phyloP scores from a whole-genome alignment of 225 moss, liverwort and hornwort genomes.

The Physcomitrellopsis africana region DNA sequence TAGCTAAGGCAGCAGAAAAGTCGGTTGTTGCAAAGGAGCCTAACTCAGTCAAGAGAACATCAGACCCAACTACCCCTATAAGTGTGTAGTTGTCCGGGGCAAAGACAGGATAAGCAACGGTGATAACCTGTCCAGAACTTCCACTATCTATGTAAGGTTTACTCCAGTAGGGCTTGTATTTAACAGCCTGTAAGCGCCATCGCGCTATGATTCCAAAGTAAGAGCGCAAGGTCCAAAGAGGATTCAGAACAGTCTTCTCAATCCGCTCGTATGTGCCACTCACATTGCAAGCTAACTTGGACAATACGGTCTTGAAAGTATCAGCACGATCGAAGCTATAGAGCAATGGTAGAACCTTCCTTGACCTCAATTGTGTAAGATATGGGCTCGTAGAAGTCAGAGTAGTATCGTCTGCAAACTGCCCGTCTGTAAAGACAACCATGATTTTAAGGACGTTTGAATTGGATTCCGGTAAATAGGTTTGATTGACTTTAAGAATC shows the following conservation, averaged over 20 bases:
- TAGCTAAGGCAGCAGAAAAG: conserved; percentile 30
- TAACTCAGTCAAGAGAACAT: conserved; percentile 46
- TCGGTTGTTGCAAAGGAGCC: conserved; percentile 18
- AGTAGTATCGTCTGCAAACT: conserved; percentile 26
- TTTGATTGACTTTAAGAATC: conserved; percentile 31
- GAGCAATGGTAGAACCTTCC: conserved; percentile 23
- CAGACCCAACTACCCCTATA: conserved; percentile 51
- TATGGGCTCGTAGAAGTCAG: neutral
- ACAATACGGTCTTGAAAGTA: neutral
- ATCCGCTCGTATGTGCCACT: conserved; percentile 48
- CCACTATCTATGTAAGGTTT: conserved; percentile 40
- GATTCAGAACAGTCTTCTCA: conserved; percentile 38
- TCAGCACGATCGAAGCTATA: conserved; percentile 51
- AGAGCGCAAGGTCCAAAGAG: conserved; percentile 52
- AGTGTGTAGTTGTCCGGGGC: conserved; percentile 53
- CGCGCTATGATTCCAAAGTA: conserved; percentile 48
- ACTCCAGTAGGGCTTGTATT: conserved; percentile 42
- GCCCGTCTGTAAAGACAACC: conserved; percentile 49
- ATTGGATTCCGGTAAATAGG: neutral
- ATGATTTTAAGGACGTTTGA: conserved; percentile 32
- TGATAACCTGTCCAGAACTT: conserved; percentile 36
- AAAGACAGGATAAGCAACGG: conserved; percentile 50
- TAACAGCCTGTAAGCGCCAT: conserved; percentile 33
- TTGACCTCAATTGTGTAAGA: conserved; percentile 20
- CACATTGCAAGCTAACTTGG: conserved; percentile 34